These are phyloP conservation scores for Capsella rubella DNA, from an alignment of 441 rosid genomes.

Conservation along the genomic window DNA sequence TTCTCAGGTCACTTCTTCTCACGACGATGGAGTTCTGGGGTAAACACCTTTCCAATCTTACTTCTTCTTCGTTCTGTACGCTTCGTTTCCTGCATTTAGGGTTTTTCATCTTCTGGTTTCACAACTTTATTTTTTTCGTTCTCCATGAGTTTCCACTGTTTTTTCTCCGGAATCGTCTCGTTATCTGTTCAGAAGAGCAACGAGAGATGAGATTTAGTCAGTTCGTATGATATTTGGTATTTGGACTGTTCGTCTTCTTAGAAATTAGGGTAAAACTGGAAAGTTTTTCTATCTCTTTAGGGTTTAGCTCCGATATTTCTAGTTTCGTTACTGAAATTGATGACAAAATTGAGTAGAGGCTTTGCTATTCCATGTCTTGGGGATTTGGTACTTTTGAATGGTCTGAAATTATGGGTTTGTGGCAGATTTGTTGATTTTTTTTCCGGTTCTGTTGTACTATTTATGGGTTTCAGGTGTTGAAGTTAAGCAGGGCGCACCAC, in stretches of 20 bases:
- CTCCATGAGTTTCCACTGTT: constrained; percentile 18
- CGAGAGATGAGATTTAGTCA: not conserved
- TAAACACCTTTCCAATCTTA: constrained; percentile 30
- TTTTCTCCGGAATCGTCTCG: constrained; percentile 30
- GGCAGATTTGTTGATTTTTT: not conserved
- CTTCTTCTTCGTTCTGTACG: constrained; percentile 7
- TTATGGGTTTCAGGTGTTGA: constrained; percentile 68
- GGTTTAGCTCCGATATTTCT: not conserved
- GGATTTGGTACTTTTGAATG: not conserved
- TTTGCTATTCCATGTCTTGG: not conserved
- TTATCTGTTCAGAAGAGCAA: not conserved
- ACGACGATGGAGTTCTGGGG: constrained; percentile 68
- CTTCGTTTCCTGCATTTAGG: constrained; percentile 7
- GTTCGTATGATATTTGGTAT: not conserved
- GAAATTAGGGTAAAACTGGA: not conserved
- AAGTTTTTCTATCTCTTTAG: not conserved
- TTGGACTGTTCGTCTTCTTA: not conserved
- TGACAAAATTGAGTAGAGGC: too few relatives aligned
- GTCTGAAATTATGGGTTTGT: not conserved
- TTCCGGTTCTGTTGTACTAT: not conserved
- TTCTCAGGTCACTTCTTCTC: not conserved
- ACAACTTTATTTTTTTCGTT: not conserved
- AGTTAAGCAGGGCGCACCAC: constrained; percentile 61
- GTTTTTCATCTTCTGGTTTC: not conserved
- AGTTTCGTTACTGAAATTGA: not conserved